Base-by-base conservation (phyloP, 2,329 filamentous ascomycete genomes). In the Onygena corvina region DNA sequence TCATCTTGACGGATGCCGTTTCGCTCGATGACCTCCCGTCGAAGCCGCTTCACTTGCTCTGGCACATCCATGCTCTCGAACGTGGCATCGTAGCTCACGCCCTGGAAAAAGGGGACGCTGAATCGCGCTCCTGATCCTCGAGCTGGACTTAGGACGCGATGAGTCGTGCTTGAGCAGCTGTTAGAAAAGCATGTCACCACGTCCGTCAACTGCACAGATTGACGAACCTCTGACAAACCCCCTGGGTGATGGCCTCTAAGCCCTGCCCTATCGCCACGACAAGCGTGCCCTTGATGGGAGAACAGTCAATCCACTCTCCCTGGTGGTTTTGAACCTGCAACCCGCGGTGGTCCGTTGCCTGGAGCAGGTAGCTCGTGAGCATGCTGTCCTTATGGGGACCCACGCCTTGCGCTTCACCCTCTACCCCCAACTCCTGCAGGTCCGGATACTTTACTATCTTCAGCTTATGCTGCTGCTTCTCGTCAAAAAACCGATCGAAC, bases 371-470 rank as follows among this genome's bases (percentile, higher is more conserved):
- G 55, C 77, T 84, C 6, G 81, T 83, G 53, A 92, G 72, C 85
- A 92, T 90, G 58, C 79, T 83, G 64, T 90, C 86, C 65, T 90
- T 90, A 70, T 90, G 85, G 29, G 86, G 84, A 0, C 85, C 86
- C 0, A 89, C 75, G 23, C 75, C 75, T 57, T 78, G 75, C 1
- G 65, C 67, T 49, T 71, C 68, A 50, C 62, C 67, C 18, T 59
- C 68, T 3, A 73, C 63, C 0, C 74, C 76, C 1, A 84, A 67
- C 62, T 79, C 74, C n/a, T 69, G 66, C 9, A 77, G 65, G 61
- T 92, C 86, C 0, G 87, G 87, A 61, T 92, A 93, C 69, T 85
- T 86, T 52, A 93, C 82, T 52, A 94, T 82, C 71, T 94, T 94
- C 59, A 93, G 75, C 71, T 93, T 93, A 70, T 93, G 86, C 68